A percentile compares a stretch with the other conserved stretches of the same genome.
phyloP scores from a whole-genome alignment of 2,329 filamentous ascomycete genomes.

The Cercospora citrullina region DNA sequence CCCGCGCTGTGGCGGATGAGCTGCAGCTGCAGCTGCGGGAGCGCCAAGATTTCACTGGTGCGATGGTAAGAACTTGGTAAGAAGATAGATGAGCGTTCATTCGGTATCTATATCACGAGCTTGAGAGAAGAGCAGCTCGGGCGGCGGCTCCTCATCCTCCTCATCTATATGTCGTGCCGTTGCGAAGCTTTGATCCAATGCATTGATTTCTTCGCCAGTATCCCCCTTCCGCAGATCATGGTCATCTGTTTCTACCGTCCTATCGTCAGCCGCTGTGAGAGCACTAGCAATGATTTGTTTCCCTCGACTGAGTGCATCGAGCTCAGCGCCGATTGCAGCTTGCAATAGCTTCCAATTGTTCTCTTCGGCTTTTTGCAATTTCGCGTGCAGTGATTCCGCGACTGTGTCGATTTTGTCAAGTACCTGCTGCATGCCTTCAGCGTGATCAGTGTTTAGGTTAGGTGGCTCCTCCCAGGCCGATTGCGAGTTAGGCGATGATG shows the following conservation, averaged over 20 bases:
- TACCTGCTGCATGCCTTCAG: constrained; percentile 38
- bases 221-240: constrained; percentile 13
- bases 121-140: constrained; percentile 52
- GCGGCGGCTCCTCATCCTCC: constrained; percentile 49
- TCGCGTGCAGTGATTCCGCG: constrained; percentile 56
- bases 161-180: constrained; percentile 33
- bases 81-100: constrained; percentile 1
- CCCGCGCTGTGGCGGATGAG: neutral
- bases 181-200: constrained; percentile 39
- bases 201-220: constrained; percentile 34
- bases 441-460: constrained; percentile 21
- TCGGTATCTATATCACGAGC: constrained; percentile 39
- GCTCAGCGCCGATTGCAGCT: constrained; percentile 71
- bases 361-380: constrained; percentile 57
- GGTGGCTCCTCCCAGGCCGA: constrained; percentile 35
- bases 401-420: constrained; percentile 59
- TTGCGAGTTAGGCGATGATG: constrained; percentile 27
- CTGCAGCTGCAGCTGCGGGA: neutral
- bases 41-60: neutral
- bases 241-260: constrained; percentile 8
- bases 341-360: constrained; percentile 73
- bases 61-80: neutral
- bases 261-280: constrained; percentile 27
- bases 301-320: constrained; percentile 66
- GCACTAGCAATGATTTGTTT: constrained; percentile 55